These are phyloP conservation scores for Linderina pennispora DNA, from an alignment of 192 early-diverging fungal genomes.

Conservation along the genomic window DNA sequence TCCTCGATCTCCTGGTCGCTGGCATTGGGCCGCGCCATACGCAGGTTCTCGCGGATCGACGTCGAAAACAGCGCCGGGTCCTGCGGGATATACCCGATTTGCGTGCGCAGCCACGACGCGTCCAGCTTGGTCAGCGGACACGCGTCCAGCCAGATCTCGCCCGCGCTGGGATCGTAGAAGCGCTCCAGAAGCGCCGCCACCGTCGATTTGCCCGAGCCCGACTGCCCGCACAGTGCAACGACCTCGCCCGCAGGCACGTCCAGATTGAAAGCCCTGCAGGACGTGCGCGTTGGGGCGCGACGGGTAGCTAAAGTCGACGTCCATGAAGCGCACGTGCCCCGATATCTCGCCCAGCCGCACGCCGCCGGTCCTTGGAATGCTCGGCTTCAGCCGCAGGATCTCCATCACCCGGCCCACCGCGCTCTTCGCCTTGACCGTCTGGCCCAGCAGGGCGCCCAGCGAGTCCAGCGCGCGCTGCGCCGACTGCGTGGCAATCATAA, in stretches of 20 bases:
- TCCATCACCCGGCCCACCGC: constrained; percentile 53
- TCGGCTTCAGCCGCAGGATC: constrained; percentile 38
- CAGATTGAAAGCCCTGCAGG: constrained; percentile 36
- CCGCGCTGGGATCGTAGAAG: constrained; percentile 65
- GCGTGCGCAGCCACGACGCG: constrained; percentile 54
- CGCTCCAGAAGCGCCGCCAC: constrained; percentile 67
- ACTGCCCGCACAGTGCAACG: constrained; percentile 42
- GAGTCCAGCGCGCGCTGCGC: constrained; percentile 57
- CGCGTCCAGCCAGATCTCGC: constrained; percentile 63
- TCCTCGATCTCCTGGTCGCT: constrained; percentile 58
- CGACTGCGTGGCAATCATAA: constrained; percentile 56
- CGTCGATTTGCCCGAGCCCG: constrained; percentile 67
- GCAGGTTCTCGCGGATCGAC: constrained; percentile 68
- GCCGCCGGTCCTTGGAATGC: constrained; percentile 41
- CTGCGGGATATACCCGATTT: constrained; percentile 70
- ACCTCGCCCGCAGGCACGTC: constrained; percentile 43
- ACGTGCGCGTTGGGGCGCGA: constrained; percentile 33
- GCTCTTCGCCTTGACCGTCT: constrained; percentile 50
- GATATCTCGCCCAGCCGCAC: constrained; percentile 9
- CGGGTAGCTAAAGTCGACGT: constrained; percentile 50
- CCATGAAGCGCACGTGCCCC: constrained; percentile 50
- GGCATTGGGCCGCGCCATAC: constrained; percentile 55
- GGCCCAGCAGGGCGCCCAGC: constrained; percentile 54
- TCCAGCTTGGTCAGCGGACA: constrained; percentile 53
- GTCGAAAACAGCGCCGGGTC: constrained; percentile 79